Evolutionary conservation across 1,139 yeast genomes (phyloP).

Genomic region (Blastobotrys persicus): DNA sequence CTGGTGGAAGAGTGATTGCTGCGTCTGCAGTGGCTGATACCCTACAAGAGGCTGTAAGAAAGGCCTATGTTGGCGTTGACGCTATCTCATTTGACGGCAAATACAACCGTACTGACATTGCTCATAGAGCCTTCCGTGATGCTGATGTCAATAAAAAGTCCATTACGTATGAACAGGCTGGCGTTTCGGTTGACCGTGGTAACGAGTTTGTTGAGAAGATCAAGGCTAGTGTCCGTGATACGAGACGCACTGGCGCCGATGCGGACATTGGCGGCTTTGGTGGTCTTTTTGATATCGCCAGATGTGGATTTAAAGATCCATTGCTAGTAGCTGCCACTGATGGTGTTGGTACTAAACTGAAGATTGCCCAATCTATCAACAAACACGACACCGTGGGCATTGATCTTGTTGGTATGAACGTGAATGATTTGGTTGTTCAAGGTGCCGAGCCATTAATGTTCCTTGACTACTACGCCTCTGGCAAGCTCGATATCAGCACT

Average conservation of each 20-base stretch:
- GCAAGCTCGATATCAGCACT: slow-evolving; percentile 76
- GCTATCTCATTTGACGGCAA: slow-evolving; percentile 68
- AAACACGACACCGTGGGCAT: slow-evolving; percentile 96
- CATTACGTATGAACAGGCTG: slow-evolving; percentile 86
- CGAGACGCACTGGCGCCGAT: slow-evolving; percentile 94
- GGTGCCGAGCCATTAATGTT: slow-evolving; percentile 98
- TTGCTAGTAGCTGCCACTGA: slow-evolving; percentile 96
- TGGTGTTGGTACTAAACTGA: slow-evolving; percentile 97
- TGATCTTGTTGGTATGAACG: slow-evolving; percentile 98
- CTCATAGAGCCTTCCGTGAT: slow-evolving; percentile 87
- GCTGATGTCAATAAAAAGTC: slow-evolving; percentile 39
- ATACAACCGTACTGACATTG: slow-evolving; percentile 89
- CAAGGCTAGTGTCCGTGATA: slow-evolving; percentile 88
- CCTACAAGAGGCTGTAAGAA: slow-evolving; percentile 75
- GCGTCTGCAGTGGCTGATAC: slow-evolving; percentile 81
- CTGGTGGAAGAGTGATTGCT: slow-evolving; percentile 97
- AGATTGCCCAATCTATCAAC: slow-evolving; percentile 86
- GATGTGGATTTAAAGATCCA: slow-evolving; percentile 81
- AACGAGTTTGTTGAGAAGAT: slow-evolving; percentile 85
- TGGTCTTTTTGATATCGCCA: slow-evolving; percentile 85
- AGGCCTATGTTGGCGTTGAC: slow-evolving; percentile 82
- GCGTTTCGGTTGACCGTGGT: slow-evolving; percentile 97
- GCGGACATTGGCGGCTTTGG: slow-evolving; percentile 99
- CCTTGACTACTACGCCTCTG: slow-evolving; percentile 95
- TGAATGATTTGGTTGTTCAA: slow-evolving; percentile 94